Evolutionary conservation across 2,329 filamentous ascomycete species (phyloP).

Genomic region (Trichoderma lentiforme): DNA sequence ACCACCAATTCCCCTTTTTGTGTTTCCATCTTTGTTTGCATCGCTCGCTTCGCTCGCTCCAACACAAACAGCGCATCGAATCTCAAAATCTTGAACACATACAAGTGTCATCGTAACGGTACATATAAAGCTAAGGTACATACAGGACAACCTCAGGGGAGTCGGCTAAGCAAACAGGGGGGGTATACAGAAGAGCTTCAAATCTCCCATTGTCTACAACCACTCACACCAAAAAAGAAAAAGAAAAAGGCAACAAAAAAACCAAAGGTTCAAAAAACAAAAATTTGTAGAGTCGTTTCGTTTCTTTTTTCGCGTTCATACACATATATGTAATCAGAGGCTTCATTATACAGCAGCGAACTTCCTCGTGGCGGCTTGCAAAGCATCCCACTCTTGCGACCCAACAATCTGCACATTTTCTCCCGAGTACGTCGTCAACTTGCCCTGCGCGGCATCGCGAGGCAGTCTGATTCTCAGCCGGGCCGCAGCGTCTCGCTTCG

Average conservation of each 20-base stretch:
- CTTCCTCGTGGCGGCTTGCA: slow-evolving; percentile 42
- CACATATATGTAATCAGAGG: background rate
- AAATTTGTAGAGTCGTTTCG: background rate
- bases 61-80: background rate
- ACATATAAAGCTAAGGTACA: background rate
- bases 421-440: slow-evolving; percentile 31
- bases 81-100: background rate
- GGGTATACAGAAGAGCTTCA: slow-evolving; percentile 16
- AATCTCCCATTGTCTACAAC: background rate
- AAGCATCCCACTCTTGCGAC: slow-evolving; percentile 53
- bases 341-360: slow-evolving; percentile 27
- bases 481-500: slow-evolving; percentile 40
- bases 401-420: slow-evolving; percentile 47
- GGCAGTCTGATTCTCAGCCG: slow-evolving; percentile 50
- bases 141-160: background rate
- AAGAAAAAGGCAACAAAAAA: background rate
- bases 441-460: slow-evolving; percentile 38
- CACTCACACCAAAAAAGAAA: background rate
- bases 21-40: background rate
- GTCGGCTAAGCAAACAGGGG: background rate
- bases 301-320: background rate
- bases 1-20: background rate
- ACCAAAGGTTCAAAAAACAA: background rate
- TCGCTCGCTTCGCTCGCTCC: background rate
- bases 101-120: slow-evolving; percentile 1